Evolutionary conservation across 225 moss, liverwort and hornwort species (phyloP).

Genomic region (Thuidium tamariscinum): DNA sequence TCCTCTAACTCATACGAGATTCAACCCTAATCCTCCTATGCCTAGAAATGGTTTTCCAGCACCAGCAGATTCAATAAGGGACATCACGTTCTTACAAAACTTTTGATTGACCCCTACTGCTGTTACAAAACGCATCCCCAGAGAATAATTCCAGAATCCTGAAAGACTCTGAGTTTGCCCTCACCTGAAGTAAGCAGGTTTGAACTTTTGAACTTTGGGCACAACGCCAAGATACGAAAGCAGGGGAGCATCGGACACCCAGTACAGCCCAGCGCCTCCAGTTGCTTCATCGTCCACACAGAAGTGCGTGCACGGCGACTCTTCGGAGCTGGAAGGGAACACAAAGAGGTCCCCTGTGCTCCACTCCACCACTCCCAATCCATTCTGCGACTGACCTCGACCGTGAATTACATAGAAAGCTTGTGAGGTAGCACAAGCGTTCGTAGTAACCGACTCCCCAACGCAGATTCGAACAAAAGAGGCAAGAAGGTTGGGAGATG

Average conservation of each 20-base stretch:
- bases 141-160: background rate
- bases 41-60: background rate
- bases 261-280: slow-evolving; percentile 54
- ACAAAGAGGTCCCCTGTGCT: slow-evolving; percentile 50
- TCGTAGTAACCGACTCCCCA: slow-evolving; percentile 37
- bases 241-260: slow-evolving; percentile 50
- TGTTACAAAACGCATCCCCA: background rate
- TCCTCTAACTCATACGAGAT: background rate
- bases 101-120: background rate
- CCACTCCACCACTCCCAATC: slow-evolving; percentile 38
- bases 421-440: slow-evolving; percentile 45
- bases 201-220: slow-evolving; percentile 30
- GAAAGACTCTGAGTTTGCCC: background rate
- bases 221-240: slow-evolving; percentile 52
- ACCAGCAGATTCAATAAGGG: background rate
- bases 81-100: background rate
- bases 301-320: slow-evolving; percentile 29
- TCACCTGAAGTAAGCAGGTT: slow-evolving; percentile 41
- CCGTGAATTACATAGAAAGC: slow-evolving; percentile 56
- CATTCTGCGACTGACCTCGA: slow-evolving; percentile 15
- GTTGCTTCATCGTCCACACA: slow-evolving; percentile 30
- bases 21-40: background rate
- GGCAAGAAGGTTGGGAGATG: slow-evolving; percentile 50
- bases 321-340: slow-evolving; percentile 26
- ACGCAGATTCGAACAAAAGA: slow-evolving; percentile 37